phyloP scores from a whole-genome alignment of 2,329 filamentous ascomycete species.

The Fusarium xylarioides region DNA sequence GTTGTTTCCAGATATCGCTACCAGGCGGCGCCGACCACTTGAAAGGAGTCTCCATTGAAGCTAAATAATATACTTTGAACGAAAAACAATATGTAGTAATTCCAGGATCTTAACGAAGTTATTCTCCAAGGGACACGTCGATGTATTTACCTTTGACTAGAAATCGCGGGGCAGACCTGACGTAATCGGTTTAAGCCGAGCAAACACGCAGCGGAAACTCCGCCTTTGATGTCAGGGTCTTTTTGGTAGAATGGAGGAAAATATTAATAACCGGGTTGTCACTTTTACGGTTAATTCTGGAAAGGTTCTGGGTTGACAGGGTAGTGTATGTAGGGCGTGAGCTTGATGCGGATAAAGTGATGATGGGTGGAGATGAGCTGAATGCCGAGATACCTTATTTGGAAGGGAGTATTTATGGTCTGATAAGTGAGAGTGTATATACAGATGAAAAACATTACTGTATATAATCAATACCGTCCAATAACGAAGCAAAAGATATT shows the following conservation, averaged over 20 bases:
- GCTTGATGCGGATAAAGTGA: not conserved
- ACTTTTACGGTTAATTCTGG: slow-evolving; percentile 3
- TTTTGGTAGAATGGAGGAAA: not conserved
- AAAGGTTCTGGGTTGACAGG: not conserved
- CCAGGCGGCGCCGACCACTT: slow-evolving; percentile 64
- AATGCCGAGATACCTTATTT: not conserved
- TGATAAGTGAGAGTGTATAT: not conserved
- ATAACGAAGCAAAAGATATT: not conserved
- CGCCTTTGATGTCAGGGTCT: not conserved
- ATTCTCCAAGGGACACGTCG: not conserved
- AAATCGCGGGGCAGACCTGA: slow-evolving; percentile 31
- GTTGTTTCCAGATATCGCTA: slow-evolving; percentile 83
- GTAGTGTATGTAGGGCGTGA: not conserved
- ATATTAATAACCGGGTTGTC: not conserved
- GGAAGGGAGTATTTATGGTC: not conserved
- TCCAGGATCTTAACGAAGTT: not conserved
- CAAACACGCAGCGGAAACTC: slow-evolving; percentile 2
- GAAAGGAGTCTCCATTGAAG: slow-evolving; percentile 34
- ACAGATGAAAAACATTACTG: accelerated
- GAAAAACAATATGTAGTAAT: too few relatives aligned
- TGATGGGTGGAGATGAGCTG: not conserved
- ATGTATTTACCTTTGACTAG: slow-evolving; percentile 2
- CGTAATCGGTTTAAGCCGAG: slow-evolving; percentile 19
- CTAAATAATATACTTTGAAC: not conserved
- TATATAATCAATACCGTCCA: not conserved